These are phyloP conservation scores for Candida wancherniae DNA, from an alignment of 805 yeast genomes.

Conservation along the genomic window DNA sequence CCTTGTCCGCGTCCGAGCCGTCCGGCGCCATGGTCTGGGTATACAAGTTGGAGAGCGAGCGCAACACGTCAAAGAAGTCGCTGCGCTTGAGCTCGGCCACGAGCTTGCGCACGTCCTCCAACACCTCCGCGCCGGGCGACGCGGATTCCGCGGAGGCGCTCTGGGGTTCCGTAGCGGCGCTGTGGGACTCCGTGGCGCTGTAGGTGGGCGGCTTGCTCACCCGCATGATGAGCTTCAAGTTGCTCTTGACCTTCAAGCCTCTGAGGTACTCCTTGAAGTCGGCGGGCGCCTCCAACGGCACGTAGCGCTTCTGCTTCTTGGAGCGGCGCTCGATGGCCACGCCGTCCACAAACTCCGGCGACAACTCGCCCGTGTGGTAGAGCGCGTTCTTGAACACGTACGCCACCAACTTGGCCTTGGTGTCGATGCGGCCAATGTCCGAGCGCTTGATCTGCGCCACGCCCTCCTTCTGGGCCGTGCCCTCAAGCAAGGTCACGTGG, in stretches of 20 bases:
- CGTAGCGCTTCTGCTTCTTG: slow-evolving; percentile 40
- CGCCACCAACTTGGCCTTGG: slow-evolving; percentile 3
- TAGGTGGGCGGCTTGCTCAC: slow-evolving; percentile 1
- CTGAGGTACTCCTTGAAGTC: slow-evolving; percentile 43
- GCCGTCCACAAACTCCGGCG: slow-evolving; percentile 1
- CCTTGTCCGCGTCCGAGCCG: background rate
- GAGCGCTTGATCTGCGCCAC: background rate
- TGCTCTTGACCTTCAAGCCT: slow-evolving; percentile 45
- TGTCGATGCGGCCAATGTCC: background rate
- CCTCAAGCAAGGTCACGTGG: slow-evolving; percentile 2
- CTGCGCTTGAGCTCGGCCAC: slow-evolving; percentile 13
- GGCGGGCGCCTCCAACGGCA: slow-evolving; percentile 30
- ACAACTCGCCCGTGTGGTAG: no score
- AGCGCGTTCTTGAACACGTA: slow-evolving; percentile 4
- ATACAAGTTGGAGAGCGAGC: slow-evolving; percentile 8
- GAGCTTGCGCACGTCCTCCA: slow-evolving; percentile 11
- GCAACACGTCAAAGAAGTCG: slow-evolving; percentile 12
- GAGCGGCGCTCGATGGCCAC: slow-evolving; percentile 36
- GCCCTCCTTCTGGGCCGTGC: slow-evolving; percentile 1
- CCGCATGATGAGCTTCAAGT: slow-evolving; percentile 28
- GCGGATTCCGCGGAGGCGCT: background rate
- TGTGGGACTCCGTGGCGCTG: background rate
- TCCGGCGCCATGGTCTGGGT: slow-evolving; percentile 5
- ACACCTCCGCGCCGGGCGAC: slow-evolving; percentile 5
- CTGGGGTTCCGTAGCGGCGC: background rate